Evolutionary conservation across 2,329 filamentous ascomycete genomes (phyloP), one percentile per base, ranked within the genome.

Genomic region (Phialemoniopsis sp.): DNA sequence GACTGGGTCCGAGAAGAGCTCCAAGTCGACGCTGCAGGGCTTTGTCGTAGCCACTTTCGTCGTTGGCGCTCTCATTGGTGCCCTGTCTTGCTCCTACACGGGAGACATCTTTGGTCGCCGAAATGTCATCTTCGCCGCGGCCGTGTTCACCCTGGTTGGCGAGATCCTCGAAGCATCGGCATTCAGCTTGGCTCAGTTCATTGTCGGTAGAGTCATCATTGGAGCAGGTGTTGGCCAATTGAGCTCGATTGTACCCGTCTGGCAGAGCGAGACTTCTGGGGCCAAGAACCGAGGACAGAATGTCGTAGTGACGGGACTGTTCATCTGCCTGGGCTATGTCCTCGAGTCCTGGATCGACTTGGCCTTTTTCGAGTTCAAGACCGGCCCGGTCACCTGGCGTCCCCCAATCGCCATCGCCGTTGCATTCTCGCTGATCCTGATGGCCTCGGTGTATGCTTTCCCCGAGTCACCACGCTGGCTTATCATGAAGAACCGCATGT

Each of bases 21-120:
- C 62, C 42, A 68, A 71, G 45, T 50, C 55, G 21, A 53, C 46
- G 8, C 42, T 57, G n/a, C 52, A 57, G 46, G 56, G 52, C 17
- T 40, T 49, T 17, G 42, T 48, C 19, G 44, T 50, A 9, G 46
- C 46, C 29, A 49, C 45, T 29, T 48, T 47, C 32, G 46, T 46
- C 26, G 39, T 55, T 3, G 52, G 52, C 9, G 48, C 46, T 43
- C 17, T 52, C 32, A 31, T 49, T 14, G 50, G 50, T 16, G 42
- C 43, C 16, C 44, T 52, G 26, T 44, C 41, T 16, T 51, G 45
- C 29, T 46, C 46, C 3, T 53, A 46, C 45, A 50, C 47, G 15
- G 74, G 73, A 34, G 69, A 78, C 39, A 57, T 59, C 13, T 66
- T 76, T 12, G 74, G 74, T 21, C 67, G 74, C 18, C 64, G 67